A percentile compares a stretch with the other conserved stretches of the same genome.
phyloP scores from a whole-genome alignment of 768 basidiomycete genomes.

The Albatrellus ellisii region DNA sequence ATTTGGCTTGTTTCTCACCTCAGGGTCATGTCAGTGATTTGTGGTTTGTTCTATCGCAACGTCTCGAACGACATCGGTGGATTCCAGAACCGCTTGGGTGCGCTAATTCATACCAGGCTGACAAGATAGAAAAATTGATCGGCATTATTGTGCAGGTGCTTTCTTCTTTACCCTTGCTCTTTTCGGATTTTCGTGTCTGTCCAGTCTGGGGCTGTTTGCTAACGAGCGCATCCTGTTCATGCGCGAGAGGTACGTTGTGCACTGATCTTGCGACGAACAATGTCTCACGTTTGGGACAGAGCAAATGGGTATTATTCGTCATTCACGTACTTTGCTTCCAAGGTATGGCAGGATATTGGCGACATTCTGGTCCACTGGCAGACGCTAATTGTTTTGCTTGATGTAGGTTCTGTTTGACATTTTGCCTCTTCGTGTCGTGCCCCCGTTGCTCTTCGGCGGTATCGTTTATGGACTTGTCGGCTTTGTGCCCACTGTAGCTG shows the following conservation, averaged over 20 bases:
- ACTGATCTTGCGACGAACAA: background rate
- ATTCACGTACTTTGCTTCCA: slow-evolving; percentile 92
- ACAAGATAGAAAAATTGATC: slow-evolving; percentile 1
- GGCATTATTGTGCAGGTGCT: slow-evolving; percentile 38
- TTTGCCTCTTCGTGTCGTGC: slow-evolving; percentile 85
- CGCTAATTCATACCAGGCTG: slow-evolving; percentile 10
- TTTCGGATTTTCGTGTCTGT: slow-evolving; percentile 94
- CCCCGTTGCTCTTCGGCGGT: slow-evolving; percentile 89
- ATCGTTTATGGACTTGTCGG: slow-evolving; percentile 95
- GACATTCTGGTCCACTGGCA: background rate
- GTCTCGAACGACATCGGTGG: slow-evolving; percentile 91
- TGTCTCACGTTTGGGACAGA: slow-evolving; percentile 25
- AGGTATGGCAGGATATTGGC: slow-evolving; percentile 29
- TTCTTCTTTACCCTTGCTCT: slow-evolving; percentile 97
- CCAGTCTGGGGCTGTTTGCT: slow-evolving; percentile 87
- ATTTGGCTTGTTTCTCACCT: too few relatives aligned
- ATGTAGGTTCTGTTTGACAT: slow-evolving; percentile 93
- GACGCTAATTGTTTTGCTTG: too few relatives aligned
- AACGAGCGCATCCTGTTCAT: slow-evolving; percentile 95
- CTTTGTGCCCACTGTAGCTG: slow-evolving; percentile 77
- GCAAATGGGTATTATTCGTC: slow-evolving; percentile 98
- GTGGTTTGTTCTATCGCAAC: slow-evolving; percentile 87
- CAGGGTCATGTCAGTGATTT: slow-evolving; percentile 43
- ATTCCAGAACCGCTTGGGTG: slow-evolving; percentile 89
- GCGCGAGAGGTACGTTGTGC: slow-evolving; percentile 69